Conservation (phyloP, 352 stramenopile genomes). For the Pythium myriotylum region DNA sequence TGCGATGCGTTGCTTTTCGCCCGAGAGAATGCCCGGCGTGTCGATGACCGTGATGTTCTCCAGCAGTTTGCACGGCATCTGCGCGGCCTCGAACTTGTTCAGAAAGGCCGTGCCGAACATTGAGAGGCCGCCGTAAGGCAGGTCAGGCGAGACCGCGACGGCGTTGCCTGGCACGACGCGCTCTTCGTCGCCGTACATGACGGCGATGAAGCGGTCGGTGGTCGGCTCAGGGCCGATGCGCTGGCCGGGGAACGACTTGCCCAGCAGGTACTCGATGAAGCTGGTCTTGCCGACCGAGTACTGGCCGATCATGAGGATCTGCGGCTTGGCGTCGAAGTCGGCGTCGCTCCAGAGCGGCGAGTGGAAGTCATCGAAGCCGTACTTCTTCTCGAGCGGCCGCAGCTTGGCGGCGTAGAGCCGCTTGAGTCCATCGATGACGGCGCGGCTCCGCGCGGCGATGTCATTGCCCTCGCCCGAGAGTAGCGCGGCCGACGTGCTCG, state of each 20-base stretch:
- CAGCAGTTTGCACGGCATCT: slow-evolving; percentile 93
- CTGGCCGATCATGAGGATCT: slow-evolving; percentile 97
- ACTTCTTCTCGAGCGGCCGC: slow-evolving; percentile 89
- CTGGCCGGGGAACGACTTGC: slow-evolving; percentile 95
- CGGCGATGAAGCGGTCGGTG: slow-evolving; percentile 97
- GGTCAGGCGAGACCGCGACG: slow-evolving; percentile 93
- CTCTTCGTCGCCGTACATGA: slow-evolving; percentile 98
- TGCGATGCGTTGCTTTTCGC: slow-evolving; percentile 97
- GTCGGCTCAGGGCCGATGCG: slow-evolving; percentile 98
- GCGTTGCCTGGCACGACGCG: slow-evolving; percentile 97
- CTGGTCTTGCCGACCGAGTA: slow-evolving; percentile 99
- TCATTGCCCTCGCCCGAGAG: slow-evolving; percentile 61
- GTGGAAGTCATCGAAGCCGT: slow-evolving; percentile 94
- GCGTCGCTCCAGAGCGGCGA: slow-evolving; percentile 91
- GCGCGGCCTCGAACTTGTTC: slow-evolving; percentile 97
- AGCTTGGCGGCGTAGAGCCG: slow-evolving; percentile 81
- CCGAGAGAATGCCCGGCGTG: slow-evolving; percentile 98
- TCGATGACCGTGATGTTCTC: slow-evolving; percentile 97
- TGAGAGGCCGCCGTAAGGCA: slow-evolving; percentile 93
- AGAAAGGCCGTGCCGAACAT: slow-evolving; percentile 99
- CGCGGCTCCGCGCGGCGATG: slow-evolving; percentile 66
- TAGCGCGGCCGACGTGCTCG: slow-evolving; percentile 23
- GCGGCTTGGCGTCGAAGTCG: slow-evolving; percentile 98
- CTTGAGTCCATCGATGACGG: slow-evolving; percentile 80
- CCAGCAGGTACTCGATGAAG: slow-evolving; percentile 97